These are phyloP conservation scores for Jasminum sambac DNA, from an alignment of 257 asterid genomes.

Conservation along the genomic window DNA sequence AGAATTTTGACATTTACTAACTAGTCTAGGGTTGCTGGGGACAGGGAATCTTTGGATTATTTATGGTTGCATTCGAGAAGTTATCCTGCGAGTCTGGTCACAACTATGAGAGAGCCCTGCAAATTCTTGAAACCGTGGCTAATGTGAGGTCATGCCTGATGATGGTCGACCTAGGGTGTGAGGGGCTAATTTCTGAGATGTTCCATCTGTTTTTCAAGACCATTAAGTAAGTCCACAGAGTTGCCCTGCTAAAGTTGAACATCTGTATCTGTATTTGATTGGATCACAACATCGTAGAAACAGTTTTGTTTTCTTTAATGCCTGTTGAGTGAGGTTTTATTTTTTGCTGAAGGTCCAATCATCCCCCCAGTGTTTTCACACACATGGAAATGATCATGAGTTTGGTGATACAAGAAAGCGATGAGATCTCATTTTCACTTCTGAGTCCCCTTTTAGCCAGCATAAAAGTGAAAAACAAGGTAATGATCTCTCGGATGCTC, in stretches of 20 bases:
- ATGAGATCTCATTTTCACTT: constrained; percentile 38
- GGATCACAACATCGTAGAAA: neutral
- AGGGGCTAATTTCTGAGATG: constrained; percentile 39
- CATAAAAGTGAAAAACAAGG: constrained; percentile 35
- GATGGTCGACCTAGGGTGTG: constrained; percentile 44
- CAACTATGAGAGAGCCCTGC: constrained; percentile 32
- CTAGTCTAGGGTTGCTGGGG: constrained; percentile 27
- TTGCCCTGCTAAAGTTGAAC: constrained; percentile 3
- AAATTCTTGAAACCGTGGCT: constrained; percentile 50
- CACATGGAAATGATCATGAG: constrained; percentile 41
- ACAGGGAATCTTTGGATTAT: constrained; percentile 45
- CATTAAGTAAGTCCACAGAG: constrained; percentile 41
- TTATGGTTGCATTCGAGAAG: constrained; percentile 42
- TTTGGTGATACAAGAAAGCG: constrained; percentile 39
- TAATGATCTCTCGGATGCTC: constrained; percentile 7
- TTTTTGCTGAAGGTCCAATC: constrained; percentile 37
- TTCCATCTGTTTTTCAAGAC: constrained; percentile 41
- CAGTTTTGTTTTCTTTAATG: constrained; percentile 17
- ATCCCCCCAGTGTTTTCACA: constrained; percentile 23
- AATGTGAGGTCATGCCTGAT: constrained; percentile 40
- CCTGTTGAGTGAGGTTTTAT: constrained; percentile 18
- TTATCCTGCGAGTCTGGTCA: constrained; percentile 34
- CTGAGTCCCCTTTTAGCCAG: constrained; percentile 38
- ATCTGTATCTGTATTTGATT: constrained; percentile 6
- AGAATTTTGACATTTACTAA: neutral